phyloP scores from a whole-genome alignment of 2,329 filamentous ascomycete species.

The Colletotrichum coccodes region DNA sequence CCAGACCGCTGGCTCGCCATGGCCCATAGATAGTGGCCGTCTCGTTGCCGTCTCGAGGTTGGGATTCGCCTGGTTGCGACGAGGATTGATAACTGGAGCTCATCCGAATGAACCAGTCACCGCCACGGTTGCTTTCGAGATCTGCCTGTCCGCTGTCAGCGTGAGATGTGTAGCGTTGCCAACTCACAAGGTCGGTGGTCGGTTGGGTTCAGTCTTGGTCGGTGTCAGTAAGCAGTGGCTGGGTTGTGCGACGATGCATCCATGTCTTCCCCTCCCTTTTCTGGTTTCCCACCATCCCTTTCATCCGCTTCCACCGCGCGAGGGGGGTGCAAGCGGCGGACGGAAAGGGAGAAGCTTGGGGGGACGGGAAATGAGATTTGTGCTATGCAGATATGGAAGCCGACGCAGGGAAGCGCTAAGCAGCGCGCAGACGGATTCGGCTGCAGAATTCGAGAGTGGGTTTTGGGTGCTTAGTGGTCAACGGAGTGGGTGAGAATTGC shows the following conservation, averaged over 20 bases:
- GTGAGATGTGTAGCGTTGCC: slow-evolving; percentile 8
- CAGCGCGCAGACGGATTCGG: slow-evolving; percentile 20
- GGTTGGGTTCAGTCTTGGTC: neutral
- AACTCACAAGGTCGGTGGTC: slow-evolving; percentile 3
- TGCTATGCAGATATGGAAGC: slow-evolving; percentile 20
- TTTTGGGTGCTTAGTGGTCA: slow-evolving; percentile 7
- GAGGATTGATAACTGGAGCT: slow-evolving; percentile 13
- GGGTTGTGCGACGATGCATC: slow-evolving; percentile 16
- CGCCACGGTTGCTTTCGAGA: neutral
- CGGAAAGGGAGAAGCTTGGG: slow-evolving; percentile 10
- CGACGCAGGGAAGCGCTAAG: slow-evolving; percentile 4
- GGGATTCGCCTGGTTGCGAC: slow-evolving; percentile 22
- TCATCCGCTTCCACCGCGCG: neutral
- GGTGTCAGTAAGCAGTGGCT: slow-evolving; percentile 20
- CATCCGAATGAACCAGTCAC: slow-evolving; percentile 15
- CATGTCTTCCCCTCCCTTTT: neutral
- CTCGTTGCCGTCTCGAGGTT: slow-evolving; percentile 3
- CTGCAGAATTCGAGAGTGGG: slow-evolving; percentile 9
- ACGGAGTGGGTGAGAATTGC: neutral
- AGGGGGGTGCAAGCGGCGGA: neutral
- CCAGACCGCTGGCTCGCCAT: neutral
- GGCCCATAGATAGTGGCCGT: neutral
- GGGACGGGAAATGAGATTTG: neutral
- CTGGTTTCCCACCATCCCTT: neutral
- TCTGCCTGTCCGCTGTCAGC: slow-evolving; percentile 1